Base-by-base conservation (phyloP, 176 grass and related monocot species). In the Cenchrus purpureus region DNA sequence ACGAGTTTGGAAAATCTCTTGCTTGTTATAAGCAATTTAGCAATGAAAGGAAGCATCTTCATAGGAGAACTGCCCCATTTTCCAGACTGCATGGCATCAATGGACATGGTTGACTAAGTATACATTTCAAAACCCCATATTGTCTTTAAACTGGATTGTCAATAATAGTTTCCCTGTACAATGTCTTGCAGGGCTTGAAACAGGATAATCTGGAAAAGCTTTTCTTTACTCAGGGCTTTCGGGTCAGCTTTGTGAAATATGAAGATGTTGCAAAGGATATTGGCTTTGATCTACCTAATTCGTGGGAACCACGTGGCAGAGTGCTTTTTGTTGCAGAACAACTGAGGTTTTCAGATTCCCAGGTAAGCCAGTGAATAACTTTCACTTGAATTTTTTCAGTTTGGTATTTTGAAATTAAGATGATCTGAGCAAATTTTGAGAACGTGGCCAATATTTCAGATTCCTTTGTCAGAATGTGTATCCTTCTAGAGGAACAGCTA, bases 41-140 rank as follows among this genome's bases (percentile, higher is more conserved):
- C 89, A 68, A 93, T 86, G 91, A 95, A 94, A 88, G 91, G 89
- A 86, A 95, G 91, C 62, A 85, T 98, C 70, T 76, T 98, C 42
- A 69, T 95, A 42, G 96, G 96, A 85, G 91, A 95, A 86, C 63
- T 95, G 70, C 68, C 82, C 69, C 53, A 71, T 71, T 82, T 84
- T 82, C 70, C 86, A 61, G 73, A 88, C 25, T 87, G 77, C 78
- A 79, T 37, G 20, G 56, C 61, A 78, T 19, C 72, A 64, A 76
- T 57, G 84, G 85, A 91, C 76, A 83, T 85, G 82, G 85, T 91
- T 85, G 60, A 76, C 77, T 88, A 74, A 54, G 19, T 53, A 13
- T 67, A 65, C 83, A 45, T 37, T 74, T 74, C 49, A 34, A 82
- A 74, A 78, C 70, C 59, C 2, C 58, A 55, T 87, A 14, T 49